These are phyloP conservation scores for Dunaliella salina DNA, from an alignment of 163 green algal genomes.

Conservation along the genomic window DNA sequence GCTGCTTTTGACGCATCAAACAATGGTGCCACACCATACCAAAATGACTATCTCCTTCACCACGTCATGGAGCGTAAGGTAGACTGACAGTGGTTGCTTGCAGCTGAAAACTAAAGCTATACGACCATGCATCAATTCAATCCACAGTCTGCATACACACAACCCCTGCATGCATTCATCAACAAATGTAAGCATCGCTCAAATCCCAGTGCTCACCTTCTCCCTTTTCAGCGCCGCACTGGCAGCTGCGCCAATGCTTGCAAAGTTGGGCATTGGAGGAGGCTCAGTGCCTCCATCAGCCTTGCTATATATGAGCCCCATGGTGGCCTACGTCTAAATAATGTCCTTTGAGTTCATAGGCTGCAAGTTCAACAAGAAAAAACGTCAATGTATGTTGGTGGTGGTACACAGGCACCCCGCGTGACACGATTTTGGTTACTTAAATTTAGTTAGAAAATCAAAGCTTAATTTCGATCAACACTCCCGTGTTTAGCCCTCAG, in stretches of 20 bases:
- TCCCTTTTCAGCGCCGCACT: conserved; percentile 28
- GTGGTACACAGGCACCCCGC: too few relatives aligned
- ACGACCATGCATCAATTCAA: not conserved
- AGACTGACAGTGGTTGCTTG: too few relatives aligned
- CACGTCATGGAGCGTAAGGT: too few relatives aligned
- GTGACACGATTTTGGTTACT: too few relatives aligned
- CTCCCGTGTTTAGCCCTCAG: not conserved
- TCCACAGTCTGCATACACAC: not conserved
- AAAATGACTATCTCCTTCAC: too few relatives aligned
- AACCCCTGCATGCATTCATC: not conserved
- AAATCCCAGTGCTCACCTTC: not conserved
- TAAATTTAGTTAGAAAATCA: not conserved
- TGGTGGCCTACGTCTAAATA: conserved; percentile 7
- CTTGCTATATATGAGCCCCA: conserved; percentile 39
- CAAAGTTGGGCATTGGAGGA: conserved; percentile 52
- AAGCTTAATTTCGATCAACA: not conserved
- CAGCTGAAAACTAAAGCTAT: too few relatives aligned
- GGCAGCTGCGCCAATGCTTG: conserved; percentile 19
- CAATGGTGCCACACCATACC: too few relatives aligned
- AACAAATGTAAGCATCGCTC: not conserved
- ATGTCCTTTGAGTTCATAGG: too few relatives aligned
- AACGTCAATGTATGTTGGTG: too few relatives aligned
- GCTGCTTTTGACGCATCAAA: too few relatives aligned
- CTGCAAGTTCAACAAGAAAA: too few relatives aligned
- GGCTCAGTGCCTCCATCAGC: conserved; percentile 30